Evolutionary conservation across 2,329 filamentous ascomycete species (phyloP), one percentile per base, ranked within the genome.

Genomic region (Diaporthe sp.): DNA sequence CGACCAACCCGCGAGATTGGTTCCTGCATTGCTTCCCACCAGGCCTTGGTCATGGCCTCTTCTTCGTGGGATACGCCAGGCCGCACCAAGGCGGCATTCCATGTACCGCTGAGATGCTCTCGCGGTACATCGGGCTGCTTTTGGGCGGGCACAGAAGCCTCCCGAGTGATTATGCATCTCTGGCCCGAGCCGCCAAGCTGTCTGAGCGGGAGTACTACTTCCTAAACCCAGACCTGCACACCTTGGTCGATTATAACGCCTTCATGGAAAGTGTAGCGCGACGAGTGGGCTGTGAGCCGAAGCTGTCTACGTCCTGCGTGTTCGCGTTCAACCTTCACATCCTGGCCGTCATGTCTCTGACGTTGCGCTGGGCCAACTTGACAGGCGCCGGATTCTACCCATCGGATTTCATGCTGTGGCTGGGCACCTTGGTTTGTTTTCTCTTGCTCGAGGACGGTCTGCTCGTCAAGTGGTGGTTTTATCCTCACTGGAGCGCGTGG

Each of bases 201-300:
- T 34, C 44, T 10, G 62, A 49, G 46, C 4, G 62, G 19, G 62
- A 53, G 4, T 51, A 68, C 51, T 68, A 68, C 62, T 68, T 51
- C 22, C 31, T 68, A 2, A 53, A 31, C n/a, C 62, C 62, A 25
- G 62, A 68, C 6, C 62, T 68, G 25, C 44, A 68, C 44, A 68
- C 62, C 10, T 28, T 68, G 44, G 62, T 68, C 7, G 62, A 68
- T 17, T 68, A 68, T 31, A 68, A 51, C 5, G 44, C 62, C 3
- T 68, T 68, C 62, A 53, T 68, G 62, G 62, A 68, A 31, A 53
- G 62, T 31, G 28, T 51, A n/a, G 62, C 62, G 7, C 65, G 46
- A 53, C 31, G 34, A 10, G 8, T 68, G 4, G 46, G 46, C 46
- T 68, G 65, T n/a, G 65, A 68, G 8, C 46, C 65, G 1, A 39